Percentiles rank a stretch among this genome's conserved stretches.
phyloP scores from a whole-genome alignment of 164 flowering plant species.

The Houttuynia cordata region DNA sequence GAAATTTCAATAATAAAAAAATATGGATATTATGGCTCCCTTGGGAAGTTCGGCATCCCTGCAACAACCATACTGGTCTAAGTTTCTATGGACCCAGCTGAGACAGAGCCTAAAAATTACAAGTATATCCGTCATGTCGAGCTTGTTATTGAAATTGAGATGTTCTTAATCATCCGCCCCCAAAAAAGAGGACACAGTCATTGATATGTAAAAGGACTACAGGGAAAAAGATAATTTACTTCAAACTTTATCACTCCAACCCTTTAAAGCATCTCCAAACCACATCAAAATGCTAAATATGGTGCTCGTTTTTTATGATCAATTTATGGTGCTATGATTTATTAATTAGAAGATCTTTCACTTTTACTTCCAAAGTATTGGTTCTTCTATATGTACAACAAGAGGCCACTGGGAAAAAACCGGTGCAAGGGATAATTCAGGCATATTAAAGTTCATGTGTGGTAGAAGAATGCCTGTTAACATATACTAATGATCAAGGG shows the following conservation, averaged over 20 bases:
- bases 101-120: not conserved
- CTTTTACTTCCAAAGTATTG: no score
- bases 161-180: not conserved
- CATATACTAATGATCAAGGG: not conserved
- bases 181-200: not conserved
- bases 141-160: not conserved
- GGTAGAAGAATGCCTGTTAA: not conserved
- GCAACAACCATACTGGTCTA: not conserved
- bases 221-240: no score
- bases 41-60: slow-evolving; percentile 4
- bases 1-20: not conserved
- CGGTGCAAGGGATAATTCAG: not conserved
- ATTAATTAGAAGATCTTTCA: no score
- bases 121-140: not conserved
- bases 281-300: no score
- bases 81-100: not conserved
- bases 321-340: no score
- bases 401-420: not conserved
- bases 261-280: no score
- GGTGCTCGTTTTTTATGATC: no score
- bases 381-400: not conserved
- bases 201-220: not conserved
- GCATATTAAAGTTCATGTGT: not conserved
- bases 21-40: slow-evolving; percentile 1
- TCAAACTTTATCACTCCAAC: no score